phyloP scores from a whole-genome alignment of 176 grass and related monocot genomes.

The Poa pratensis region DNA sequence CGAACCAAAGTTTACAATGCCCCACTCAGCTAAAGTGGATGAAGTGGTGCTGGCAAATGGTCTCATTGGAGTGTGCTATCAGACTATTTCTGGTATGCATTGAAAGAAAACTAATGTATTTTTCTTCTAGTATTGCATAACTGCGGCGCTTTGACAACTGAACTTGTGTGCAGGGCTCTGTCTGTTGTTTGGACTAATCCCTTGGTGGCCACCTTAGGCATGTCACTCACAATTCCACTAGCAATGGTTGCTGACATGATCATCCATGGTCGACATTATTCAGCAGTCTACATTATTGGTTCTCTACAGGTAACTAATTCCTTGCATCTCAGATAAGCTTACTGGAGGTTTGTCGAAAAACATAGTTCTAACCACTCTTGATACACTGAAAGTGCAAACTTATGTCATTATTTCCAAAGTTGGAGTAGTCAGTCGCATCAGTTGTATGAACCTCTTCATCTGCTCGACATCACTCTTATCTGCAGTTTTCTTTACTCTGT shows the following conservation, averaged over 20 bases:
- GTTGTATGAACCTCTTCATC: not conserved
- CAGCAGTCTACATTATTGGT: conserved; percentile 88
- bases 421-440: not conserved
- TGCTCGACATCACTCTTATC: not conserved
- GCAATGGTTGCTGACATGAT: conserved; percentile 98
- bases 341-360: not conserved
- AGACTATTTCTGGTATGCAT: conserved; percentile 87
- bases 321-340: conserved; percentile 16
- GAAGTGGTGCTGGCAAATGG: conserved; percentile 96
- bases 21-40: conserved; percentile 93
- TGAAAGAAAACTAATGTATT: not conserved
- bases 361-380: not conserved
- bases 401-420: not conserved
- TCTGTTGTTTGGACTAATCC: conserved; percentile 98
- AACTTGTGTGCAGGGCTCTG: conserved; percentile 71
- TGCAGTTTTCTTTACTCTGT: conserved; percentile 12
- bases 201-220: conserved; percentile 93
- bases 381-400: not conserved
- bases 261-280: conserved; percentile 94
- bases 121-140: not conserved
- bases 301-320: conserved; percentile 74
- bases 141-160: not conserved
- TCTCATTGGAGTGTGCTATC: conserved; percentile 89
- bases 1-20: conserved; percentile 96
- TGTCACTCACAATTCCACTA: conserved; percentile 96